Evolutionary conservation across 306 rosid genomes (phyloP), one percentile per base, ranked within the genome.

Genomic region (Glycine latifolia): DNA sequence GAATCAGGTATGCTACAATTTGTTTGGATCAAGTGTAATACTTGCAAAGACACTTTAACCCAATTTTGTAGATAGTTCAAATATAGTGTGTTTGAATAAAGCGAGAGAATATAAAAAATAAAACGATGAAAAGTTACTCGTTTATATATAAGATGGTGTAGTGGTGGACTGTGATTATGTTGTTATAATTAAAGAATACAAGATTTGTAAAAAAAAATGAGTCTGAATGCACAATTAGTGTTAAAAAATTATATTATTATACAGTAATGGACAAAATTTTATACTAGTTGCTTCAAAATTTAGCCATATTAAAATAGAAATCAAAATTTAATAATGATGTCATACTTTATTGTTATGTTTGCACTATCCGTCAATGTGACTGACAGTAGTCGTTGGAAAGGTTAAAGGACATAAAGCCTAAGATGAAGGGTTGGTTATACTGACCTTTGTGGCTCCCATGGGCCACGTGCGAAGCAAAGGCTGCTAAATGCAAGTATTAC

Each of bases 361-460:
- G 9, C 15, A 20, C 7, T 12, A 7, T 67, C 3, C 5, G 4
- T 77, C 11, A 52, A 31, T 8, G 37, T 20, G 20, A 20, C 20
- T 44, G 41, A 43, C 2, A 3, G 60, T 3, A 17, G 16, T n/a
- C 0, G 43, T 59, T 39, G 55, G 13, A 46, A 70, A 71, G 26
- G 26, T 55, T 54, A 16, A 56, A 56, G 62, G 62, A 11, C 33
- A 56, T 58, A 58, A 55, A 55, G 26, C 20, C 15, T 15, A 5
- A 2, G 4, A 1, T 37, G 31, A 52, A 49, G 73, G 73, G 47
- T 33, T 71, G 1, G 83, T 72, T 60, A 60, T 20, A 20, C 20
- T 73, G 65, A 39, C 79, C 79, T 47, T 9, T 71, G 54, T 62
- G 41, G 5, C 49, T 62, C 9, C 55, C 54, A 71, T 48, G 55